Evolutionary conservation across 495 filamentous ascomycete genomes (phyloP), one percentile per base, ranked within the genome.

Genomic region (Penicilliopsis zonata): DNA sequence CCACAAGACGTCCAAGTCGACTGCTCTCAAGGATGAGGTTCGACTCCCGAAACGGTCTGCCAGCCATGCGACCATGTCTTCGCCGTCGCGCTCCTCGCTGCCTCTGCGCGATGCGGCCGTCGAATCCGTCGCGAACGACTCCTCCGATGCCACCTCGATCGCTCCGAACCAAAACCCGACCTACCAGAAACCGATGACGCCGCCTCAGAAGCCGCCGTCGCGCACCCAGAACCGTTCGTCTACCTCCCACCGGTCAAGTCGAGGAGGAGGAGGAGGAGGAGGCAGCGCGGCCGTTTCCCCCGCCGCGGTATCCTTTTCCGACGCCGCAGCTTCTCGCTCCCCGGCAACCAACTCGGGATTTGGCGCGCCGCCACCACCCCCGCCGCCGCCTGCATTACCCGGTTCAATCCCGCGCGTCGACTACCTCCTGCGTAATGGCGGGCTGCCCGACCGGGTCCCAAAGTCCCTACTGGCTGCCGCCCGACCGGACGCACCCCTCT

Each of bases 381-480:
- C 86, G 2, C 82, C 83, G 1, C 82, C 83, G n/a, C 79, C 81
- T 0, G 53, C 61, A 30, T 53, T 74, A 21, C 70, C 76, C n/a
- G 51, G 77, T 23, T 67, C 78, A 37, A 65, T 81, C 13, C 87
- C 87, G 1, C 67, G 80, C 27, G 85, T 95, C 13, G 86, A 95
- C 44, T 95, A 95, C 49, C 63, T 95, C 15, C 62, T 95, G 38
- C 81, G 83, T 35, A 73, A 93, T 54, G 87, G 87, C 30, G 87
- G 87, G 4, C 52, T 95, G 16, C 52, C 72, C 16, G 61, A 72
- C 14, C 60, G 69, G 13, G 69, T 87, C 2, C 73, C 80, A 0
- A 77, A 71, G 37, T 63, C 68, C 28, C 66, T 94, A 12, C 69
- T 93, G 25, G 46, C 67, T 23, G 63, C 61, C 10, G 44, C 36